Evolutionary conservation across 352 stramenopile genomes (phyloP), one percentile per base, ranked within the genome.

Genomic region (Globisporangium apiculatum): DNA sequence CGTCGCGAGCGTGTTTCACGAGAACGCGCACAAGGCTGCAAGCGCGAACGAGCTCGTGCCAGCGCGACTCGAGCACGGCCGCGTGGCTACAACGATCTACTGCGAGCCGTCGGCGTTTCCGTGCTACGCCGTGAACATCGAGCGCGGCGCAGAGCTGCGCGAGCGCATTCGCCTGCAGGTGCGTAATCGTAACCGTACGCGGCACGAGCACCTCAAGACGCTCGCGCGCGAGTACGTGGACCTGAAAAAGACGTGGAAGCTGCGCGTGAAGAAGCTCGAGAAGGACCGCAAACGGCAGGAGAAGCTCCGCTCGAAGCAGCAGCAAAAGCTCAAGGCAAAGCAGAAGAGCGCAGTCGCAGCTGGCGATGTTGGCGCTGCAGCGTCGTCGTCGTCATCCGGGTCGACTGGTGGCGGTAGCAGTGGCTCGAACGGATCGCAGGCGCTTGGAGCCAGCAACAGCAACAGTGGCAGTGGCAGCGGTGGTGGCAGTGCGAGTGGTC

Each of bases 261-360:
- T 76, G n/a, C 79, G 82, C 24, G 82, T 95, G 37, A 95, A 94
- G 60, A 88, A 78, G 56, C 74, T 95, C 52, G 86, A 95, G 58
- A 95, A 95, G 57, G 86, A 91, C 53, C 76, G 83, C 12, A 95
- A 95, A 54, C 79, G 82, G 2, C 81, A 91, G 64, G 83, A 92
- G 48, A 95, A 95, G 53, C 50, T 87, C 31, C 75, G 83, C 5
- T 71, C 62, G 41, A 95, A 95, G 56, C 79, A 81, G 56, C 79
- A 92, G 42, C 62, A 75, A n/a, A 84, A 74, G 24, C 60, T 67
- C 31, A 73, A 86, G 14, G 65, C 74, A 48, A 81, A 79, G 46
- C 67, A 76, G 41, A 81, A 79, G 40, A 58, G 50, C n/a, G 43
- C 65, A 1, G 61, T 35, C 11, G 49, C 65, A 53, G 46, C 35